Conservation (phyloP, 306 rosid genomes). For the Begonia peltatifolia region DNA sequence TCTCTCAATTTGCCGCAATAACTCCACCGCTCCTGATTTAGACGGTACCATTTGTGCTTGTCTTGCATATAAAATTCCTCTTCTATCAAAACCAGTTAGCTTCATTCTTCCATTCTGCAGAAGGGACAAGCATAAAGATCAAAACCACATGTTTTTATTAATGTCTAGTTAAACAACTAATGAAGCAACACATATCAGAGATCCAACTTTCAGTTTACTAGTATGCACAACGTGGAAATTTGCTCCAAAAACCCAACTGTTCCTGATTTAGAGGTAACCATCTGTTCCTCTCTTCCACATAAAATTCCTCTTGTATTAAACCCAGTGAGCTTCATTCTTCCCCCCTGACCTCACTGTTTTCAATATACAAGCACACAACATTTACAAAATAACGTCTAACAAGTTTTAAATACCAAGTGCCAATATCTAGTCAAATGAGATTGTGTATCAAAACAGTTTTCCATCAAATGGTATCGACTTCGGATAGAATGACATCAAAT, state of each 20-base stretch:
- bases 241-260: conserved; percentile 3
- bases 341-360: conserved; percentile 11
- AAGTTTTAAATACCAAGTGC: no score
- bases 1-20: conserved; percentile 3
- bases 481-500: no score
- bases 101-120: not conserved
- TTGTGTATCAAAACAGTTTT: no score
- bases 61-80: conserved; percentile 13
- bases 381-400: no score
- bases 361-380: no score
- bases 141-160: not conserved
- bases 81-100: conserved; percentile 14
- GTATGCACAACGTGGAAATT: conserved; percentile 7
- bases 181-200: conserved; percentile 30
- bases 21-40: conserved; percentile 10
- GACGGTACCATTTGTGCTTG: conserved; percentile 12
- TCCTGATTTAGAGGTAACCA: conserved; percentile 12
- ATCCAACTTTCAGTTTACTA: conserved; percentile 14
- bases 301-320: conserved; percentile 16
- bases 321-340: conserved; percentile 5
- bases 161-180: not conserved
- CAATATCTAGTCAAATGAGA: no score
- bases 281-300: conserved; percentile 15
- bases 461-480: no score
- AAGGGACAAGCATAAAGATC: conserved; percentile 3